Percentiles rank a stretch among this genome's conserved stretches.
phyloP scores from a whole-genome alignment of 1,284 basidiomycete species.

The Xanthoconium separans region DNA sequence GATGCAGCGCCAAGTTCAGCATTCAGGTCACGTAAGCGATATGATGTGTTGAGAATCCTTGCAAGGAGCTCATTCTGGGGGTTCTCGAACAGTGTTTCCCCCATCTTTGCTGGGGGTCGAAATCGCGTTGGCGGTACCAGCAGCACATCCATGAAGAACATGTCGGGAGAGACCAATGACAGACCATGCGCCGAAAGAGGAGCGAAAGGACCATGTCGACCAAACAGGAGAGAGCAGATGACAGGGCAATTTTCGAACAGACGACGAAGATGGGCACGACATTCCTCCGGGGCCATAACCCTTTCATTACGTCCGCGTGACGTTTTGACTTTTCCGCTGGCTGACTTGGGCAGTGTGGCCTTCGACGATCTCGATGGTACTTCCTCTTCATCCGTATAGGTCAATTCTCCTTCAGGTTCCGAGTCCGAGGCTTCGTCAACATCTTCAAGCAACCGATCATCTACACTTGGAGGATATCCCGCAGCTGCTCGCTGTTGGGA shows the following conservation, averaged over 20 bases:
- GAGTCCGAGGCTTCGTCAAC: constrained; percentile 37
- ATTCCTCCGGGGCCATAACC: constrained; percentile 89
- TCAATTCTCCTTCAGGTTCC: constrained; percentile 46
- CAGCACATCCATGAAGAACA: constrained; percentile 96
- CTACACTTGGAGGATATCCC: constrained; percentile 19
- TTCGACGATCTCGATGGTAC: constrained; percentile 14
- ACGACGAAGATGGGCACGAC: constrained; percentile 87
- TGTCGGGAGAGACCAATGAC: constrained; percentile 80
- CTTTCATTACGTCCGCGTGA: constrained; percentile 81
- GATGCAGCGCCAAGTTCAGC: constrained; percentile 62
- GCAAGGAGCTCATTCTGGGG: constrained; percentile 95
- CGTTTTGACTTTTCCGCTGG: constrained; percentile 76
- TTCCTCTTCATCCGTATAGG: constrained; percentile 49
- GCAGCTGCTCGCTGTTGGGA: constrained; percentile 39
- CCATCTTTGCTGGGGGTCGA: constrained; percentile 91
- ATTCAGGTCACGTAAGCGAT: constrained; percentile 80
- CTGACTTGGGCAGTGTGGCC: constrained; percentile 56
- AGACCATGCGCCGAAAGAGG: constrained; percentile 53
- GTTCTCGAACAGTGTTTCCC: constrained; percentile 93
- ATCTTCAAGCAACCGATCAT: constrained; percentile 47
- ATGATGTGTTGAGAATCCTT: constrained; percentile 80
- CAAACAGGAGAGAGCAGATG: constrained; percentile 88
- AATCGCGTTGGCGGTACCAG: constrained; percentile 95
- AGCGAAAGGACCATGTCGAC: constrained; percentile 87
- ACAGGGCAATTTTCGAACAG: constrained; percentile 84